These are phyloP conservation scores for Psilocybe azurescens DNA, from an alignment of 768 basidiomycete genomes.

Conservation along the genomic window DNA sequence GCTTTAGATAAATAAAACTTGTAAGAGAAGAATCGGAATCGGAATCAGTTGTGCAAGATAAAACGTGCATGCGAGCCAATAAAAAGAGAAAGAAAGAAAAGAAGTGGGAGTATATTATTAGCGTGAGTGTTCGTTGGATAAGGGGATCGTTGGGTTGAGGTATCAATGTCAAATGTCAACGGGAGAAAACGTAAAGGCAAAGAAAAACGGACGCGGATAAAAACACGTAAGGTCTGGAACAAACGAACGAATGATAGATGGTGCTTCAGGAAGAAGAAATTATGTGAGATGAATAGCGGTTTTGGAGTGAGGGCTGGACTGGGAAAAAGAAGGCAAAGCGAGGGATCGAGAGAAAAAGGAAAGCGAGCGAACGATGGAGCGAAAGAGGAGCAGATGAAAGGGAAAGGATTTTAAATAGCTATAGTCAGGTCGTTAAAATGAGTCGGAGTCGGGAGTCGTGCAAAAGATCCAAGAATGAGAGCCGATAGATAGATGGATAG, in stretches of 20 bases:
- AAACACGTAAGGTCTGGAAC: background rate
- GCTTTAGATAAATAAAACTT: conserved; percentile 2
- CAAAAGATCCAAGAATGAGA: background rate
- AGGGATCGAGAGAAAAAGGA: background rate
- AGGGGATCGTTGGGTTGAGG: background rate
- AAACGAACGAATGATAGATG: background rate
- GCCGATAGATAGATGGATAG: background rate
- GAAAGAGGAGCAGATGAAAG: background rate
- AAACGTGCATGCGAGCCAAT: background rate
- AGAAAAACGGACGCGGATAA: background rate
- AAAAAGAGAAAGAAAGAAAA: background rate
- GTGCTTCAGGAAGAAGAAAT: background rate
- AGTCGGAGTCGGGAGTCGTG: background rate
- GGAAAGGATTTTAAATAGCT: background rate
- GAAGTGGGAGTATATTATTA: background rate
- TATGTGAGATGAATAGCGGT: background rate
- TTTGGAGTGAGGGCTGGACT: background rate
- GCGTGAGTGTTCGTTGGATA: background rate
- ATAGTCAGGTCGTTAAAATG: background rate
- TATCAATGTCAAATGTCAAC: background rate
- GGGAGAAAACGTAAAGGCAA: background rate
- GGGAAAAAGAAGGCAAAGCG: background rate
- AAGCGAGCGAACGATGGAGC: background rate
- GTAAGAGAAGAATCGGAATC: background rate
- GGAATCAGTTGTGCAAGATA: background rate